Percentiles rank a stretch among this genome's conserved stretches.
Conservation (phyloP, 2,329 filamentous ascomycete genomes). For the Leptodontidium sp. region DNA sequence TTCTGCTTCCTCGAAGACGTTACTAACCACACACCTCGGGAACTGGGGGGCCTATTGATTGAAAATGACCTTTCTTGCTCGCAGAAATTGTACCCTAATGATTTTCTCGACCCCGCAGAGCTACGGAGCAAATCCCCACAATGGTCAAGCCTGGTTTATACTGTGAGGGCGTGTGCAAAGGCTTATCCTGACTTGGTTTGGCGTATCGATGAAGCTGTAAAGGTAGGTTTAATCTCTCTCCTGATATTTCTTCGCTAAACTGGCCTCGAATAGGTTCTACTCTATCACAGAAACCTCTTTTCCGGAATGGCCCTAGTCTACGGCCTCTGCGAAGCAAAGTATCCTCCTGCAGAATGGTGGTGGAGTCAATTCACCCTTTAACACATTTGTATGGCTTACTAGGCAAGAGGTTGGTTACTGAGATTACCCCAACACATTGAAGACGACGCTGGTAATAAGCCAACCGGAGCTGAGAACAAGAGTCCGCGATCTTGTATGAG, state of each 20-base stretch:
- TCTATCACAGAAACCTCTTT: conserved; percentile 18
- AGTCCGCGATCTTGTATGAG: conserved; percentile 16
- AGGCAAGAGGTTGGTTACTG: conserved; percentile 14
- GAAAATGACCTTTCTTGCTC: conserved; percentile 19
- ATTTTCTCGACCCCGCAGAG: conserved; percentile 20
- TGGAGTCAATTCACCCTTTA: conserved; percentile 1
- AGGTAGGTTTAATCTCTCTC: conserved; percentile 20
- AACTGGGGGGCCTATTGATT: conserved; percentile 14
- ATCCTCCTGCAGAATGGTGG: conserved; percentile 11
- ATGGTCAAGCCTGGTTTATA: conserved; percentile 20
- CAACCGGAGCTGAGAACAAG: conserved; percentile 15
- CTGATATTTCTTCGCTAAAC: conserved; percentile 13
- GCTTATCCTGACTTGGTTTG: conserved; percentile 20
- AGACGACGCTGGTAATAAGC: conserved; percentile 1
- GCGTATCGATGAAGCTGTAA: conserved; percentile 17
- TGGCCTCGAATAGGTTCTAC: conserved; percentile 22
- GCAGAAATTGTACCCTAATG: conserved; percentile 14
- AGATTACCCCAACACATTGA: neutral
- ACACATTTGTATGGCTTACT: conserved; percentile 8
- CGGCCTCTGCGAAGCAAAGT: conserved; percentile 17
- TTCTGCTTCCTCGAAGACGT: conserved; percentile 20
- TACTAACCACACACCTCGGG: conserved; percentile 11
- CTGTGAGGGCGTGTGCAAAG: conserved; percentile 15
- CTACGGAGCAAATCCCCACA: conserved; percentile 17
- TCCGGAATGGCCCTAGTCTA: conserved; percentile 15